phyloP scores from a whole-genome alignment of 2,329 filamentous ascomycete species.

The Neophaeococcomyces aloes region DNA sequence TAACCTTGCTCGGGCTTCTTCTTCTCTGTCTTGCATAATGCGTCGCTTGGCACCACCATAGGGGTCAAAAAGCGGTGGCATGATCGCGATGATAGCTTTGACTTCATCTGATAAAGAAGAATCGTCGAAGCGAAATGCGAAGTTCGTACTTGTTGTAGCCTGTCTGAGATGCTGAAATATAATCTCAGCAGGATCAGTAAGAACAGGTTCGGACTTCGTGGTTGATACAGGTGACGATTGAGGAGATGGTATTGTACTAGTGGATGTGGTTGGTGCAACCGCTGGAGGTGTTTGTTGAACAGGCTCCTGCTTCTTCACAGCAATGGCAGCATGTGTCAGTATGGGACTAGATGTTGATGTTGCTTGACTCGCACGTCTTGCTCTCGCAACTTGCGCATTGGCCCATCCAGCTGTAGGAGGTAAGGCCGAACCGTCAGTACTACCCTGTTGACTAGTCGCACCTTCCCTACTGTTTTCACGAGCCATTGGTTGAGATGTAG shows the following conservation, averaged over 20 bases:
- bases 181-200: slow-evolving; percentile 9
- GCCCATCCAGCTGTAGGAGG: slow-evolving; percentile 94
- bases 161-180: slow-evolving; percentile 9
- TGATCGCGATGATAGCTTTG: slow-evolving; percentile 43
- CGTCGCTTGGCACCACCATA: slow-evolving; percentile 73
- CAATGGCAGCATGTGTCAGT: slow-evolving; percentile 37
- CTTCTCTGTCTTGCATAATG: slow-evolving; percentile 59
- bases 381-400: slow-evolving; percentile 52
- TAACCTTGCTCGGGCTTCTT: slow-evolving; percentile 48
- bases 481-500: slow-evolving; percentile 49
- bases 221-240: slow-evolving; percentile 13
- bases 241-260: slow-evolving; percentile 6
- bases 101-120: slow-evolving; percentile 38
- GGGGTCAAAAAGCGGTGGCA: slow-evolving; percentile 72
- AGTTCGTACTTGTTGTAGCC: slow-evolving; percentile 37
- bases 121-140: slow-evolving; percentile 45
- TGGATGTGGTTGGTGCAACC: background rate
- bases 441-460: slow-evolving; percentile 45
- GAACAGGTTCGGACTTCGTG: slow-evolving; percentile 21
- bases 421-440: slow-evolving; percentile 75
- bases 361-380: slow-evolving; percentile 61
- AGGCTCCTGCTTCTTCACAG: slow-evolving; percentile 24
- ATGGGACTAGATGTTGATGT: slow-evolving; percentile 74
- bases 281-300: slow-evolving; percentile 17
- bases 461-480: slow-evolving; percentile 66